A percentile compares a stretch with the other conserved stretches of the same genome.
phyloP scores from a whole-genome alignment of 176 grass and related monocot species.

The Eremochloa ophiuroides region DNA sequence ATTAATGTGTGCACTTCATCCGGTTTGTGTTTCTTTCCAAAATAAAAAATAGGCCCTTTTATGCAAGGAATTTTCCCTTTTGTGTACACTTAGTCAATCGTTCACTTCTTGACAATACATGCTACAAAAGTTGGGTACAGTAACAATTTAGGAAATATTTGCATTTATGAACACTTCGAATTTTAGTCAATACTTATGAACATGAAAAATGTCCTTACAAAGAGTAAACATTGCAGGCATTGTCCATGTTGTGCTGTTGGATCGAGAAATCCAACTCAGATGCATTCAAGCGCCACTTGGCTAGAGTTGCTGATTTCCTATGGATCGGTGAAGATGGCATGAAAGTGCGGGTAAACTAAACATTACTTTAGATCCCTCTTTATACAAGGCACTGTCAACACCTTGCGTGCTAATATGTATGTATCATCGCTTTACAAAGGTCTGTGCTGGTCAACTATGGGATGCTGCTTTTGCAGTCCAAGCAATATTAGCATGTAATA shows the following conservation, averaged over 20 bases:
- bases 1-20: background rate
- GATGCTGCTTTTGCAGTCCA: slow-evolving; percentile 63
- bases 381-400: background rate
- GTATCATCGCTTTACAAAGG: slow-evolving; percentile 19
- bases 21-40: background rate
- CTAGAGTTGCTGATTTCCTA: slow-evolving; percentile 62
- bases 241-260: slow-evolving; percentile 59
- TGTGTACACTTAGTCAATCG: background rate
- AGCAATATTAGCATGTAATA: slow-evolving; percentile 60
- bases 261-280: slow-evolving; percentile 50
- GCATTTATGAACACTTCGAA: background rate
- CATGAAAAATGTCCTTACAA: background rate
- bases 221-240: slow-evolving; percentile 37
- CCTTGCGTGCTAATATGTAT: background rate
- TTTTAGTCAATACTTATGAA: background rate
- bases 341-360: slow-evolving; percentile 73
- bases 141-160: background rate
- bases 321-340: slow-evolving; percentile 90
- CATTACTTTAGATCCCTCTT: background rate
- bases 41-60: background rate
- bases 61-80: background rate
- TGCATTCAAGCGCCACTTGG: slow-evolving; percentile 56
- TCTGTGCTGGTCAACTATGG: slow-evolving; percentile 52
- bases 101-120: background rate
- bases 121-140: background rate